These are phyloP conservation scores for Phytophthora fragariaefolia DNA, from an alignment of 352 stramenopile genomes.

Conservation along the genomic window DNA sequence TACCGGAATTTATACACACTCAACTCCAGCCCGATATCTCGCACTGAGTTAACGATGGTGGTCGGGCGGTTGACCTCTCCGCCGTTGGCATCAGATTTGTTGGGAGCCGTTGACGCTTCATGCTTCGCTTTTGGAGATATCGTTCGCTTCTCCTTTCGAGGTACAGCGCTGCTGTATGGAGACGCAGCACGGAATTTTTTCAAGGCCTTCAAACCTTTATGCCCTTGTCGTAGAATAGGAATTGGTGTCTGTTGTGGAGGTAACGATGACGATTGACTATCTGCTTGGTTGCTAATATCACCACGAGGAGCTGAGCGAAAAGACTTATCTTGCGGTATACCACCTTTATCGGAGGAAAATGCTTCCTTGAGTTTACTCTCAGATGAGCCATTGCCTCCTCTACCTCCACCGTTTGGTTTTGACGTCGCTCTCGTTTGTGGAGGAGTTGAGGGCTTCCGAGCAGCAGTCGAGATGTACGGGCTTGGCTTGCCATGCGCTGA, in stretches of 20 bases:
- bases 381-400: background rate
- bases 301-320: constrained; percentile 6
- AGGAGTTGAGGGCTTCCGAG: constrained; percentile 35
- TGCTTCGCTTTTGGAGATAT: constrained; percentile 18
- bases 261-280: constrained; percentile 8
- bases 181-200: constrained; percentile 67
- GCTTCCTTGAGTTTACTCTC: constrained; percentile 16
- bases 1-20: constrained; percentile 75
- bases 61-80: constrained; percentile 1
- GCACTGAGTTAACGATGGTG: constrained; percentile 49
- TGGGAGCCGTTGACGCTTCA: constrained; percentile 5
- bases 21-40: constrained; percentile 71
- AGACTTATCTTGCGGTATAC: background rate
- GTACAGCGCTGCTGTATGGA: constrained; percentile 53
- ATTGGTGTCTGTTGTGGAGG: constrained; percentile 16
- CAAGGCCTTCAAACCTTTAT: constrained; percentile 69
- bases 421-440: constrained; percentile 9
- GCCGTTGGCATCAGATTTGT: background rate
- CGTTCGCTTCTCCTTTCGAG: constrained; percentile 32
- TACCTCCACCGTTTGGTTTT: constrained; percentile 11
- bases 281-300: constrained; percentile 21
- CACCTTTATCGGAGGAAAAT: constrained; percentile 10
- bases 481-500: constrained; percentile 38
- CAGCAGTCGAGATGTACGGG: constrained; percentile 18
- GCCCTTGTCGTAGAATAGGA: constrained; percentile 65